Evolutionary conservation across 148 eudicot species (phyloP).

Genomic region (Nepenthes mirabilis): DNA sequence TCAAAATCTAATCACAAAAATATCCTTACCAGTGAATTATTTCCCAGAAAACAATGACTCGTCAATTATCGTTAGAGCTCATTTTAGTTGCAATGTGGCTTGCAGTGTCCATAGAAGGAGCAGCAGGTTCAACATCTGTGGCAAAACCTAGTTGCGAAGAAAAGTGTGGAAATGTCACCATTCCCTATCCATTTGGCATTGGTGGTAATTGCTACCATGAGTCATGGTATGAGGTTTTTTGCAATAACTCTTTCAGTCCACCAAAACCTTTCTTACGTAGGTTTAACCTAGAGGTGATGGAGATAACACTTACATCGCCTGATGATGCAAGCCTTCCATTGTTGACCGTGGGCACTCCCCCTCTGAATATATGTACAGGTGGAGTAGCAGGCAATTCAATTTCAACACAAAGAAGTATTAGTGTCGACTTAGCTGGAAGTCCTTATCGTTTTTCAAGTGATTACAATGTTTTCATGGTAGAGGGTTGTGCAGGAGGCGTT

Average conservation of each 20-base stretch:
- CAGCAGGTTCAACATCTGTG: not conserved
- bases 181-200: constrained; percentile 1
- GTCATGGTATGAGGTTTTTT: not conserved
- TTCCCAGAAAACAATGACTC: too few relatives aligned
- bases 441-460: not conserved
- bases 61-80: too few relatives aligned
- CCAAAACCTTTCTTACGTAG: not conserved
- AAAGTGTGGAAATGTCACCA: not conserved
- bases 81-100: too few relatives aligned
- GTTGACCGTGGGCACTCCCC: not conserved
- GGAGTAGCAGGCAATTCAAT: not conserved
- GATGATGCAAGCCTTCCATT: not conserved
- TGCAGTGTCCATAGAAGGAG: too few relatives aligned
- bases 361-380: not conserved
- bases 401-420: not conserved
- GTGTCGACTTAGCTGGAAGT: not conserved
- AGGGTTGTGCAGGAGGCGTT: not conserved
- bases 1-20: too few relatives aligned
- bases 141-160: not conserved
- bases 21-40: too few relatives aligned
- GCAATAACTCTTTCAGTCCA: not conserved
- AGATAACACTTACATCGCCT: not conserved
- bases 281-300: not conserved
- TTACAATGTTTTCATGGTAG: not conserved
- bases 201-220: not conserved